Evolutionary conservation across 345 rosid genomes (phyloP).

Genomic region (Populus nigra): DNA sequence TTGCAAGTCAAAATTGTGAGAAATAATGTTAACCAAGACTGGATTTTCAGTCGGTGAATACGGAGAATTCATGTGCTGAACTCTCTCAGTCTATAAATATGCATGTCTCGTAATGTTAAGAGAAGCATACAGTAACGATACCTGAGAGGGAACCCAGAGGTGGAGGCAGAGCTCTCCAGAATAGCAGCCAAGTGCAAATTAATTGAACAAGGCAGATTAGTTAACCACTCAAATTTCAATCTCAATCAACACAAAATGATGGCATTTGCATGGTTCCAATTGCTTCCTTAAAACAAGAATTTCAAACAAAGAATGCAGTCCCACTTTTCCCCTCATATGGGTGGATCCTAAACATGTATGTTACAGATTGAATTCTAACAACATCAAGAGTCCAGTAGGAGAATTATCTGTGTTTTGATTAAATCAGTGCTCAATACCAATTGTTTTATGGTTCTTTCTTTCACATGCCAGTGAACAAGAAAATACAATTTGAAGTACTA

Average conservation of each 20-base stretch:
- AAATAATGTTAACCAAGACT: background rate
- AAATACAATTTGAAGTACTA: background rate
- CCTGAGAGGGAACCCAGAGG: background rate
- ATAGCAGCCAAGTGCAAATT: background rate
- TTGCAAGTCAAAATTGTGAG: too few relatives aligned
- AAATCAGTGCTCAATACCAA: background rate
- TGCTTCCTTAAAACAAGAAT: background rate
- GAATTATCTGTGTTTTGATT: too few relatives aligned
- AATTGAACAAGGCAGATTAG: background rate
- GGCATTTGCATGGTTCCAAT: background rate
- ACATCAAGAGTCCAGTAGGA: too few relatives aligned
- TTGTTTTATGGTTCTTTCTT: background rate
- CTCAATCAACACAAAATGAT: background rate
- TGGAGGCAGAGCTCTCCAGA: background rate
- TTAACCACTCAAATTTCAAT: background rate
- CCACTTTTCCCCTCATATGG: background rate
- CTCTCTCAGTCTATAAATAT: too few relatives aligned
- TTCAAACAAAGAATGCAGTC: background rate
- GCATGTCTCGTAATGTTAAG: too few relatives aligned
- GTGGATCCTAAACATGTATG: background rate
- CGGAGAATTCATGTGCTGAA: too few relatives aligned
- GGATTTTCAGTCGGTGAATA: too few relatives aligned
- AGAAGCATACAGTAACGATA: too few relatives aligned
- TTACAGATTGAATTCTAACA: conserved; percentile 1
- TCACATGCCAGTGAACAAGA: background rate